Evolutionary conservation across 2,329 filamentous ascomycete species (phyloP).

Genomic region (Coniochaeta ligniaria): DNA sequence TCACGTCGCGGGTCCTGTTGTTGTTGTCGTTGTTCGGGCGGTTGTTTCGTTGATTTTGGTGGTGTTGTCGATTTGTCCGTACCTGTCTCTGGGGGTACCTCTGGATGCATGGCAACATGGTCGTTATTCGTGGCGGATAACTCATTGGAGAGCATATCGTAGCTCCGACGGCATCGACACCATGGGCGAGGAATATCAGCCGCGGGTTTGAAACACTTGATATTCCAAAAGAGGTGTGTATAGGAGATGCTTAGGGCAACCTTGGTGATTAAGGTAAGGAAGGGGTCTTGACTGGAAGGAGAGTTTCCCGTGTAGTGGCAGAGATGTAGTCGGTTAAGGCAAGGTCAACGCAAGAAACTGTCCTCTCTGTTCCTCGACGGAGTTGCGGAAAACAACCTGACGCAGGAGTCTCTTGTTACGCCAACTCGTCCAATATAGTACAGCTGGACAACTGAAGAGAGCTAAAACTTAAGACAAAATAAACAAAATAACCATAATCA

Average conservation of each 20-base stretch:
- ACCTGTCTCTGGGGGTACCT: background rate
- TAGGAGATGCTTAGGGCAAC: background rate
- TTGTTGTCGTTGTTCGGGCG: constrained; percentile 8
- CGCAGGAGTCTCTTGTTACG: too few species aligned
- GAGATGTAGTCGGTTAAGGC: background rate
- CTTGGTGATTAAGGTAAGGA: background rate
- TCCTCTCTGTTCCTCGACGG: too few species aligned
- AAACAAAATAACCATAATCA: background rate
- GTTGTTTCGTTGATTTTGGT: background rate
- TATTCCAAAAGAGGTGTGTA: background rate
- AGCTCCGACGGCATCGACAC: background rate
- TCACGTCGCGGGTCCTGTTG: background rate
- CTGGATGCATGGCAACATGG: background rate
- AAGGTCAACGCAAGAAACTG: too few species aligned
- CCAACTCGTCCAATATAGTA: too few species aligned
- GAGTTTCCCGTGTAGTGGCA: background rate
- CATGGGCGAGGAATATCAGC: background rate
- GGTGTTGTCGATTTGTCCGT: background rate
- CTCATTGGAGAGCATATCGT: background rate
- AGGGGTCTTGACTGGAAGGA: background rate
- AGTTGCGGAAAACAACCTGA: too few species aligned
- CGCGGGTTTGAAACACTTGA: background rate
- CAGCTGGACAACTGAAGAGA: background rate
- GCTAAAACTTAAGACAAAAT: background rate
- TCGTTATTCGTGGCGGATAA: background rate